Evolutionary conservation across 2,329 filamentous ascomycete genomes (phyloP).

Genomic region (Raffaelea arxii): DNA sequence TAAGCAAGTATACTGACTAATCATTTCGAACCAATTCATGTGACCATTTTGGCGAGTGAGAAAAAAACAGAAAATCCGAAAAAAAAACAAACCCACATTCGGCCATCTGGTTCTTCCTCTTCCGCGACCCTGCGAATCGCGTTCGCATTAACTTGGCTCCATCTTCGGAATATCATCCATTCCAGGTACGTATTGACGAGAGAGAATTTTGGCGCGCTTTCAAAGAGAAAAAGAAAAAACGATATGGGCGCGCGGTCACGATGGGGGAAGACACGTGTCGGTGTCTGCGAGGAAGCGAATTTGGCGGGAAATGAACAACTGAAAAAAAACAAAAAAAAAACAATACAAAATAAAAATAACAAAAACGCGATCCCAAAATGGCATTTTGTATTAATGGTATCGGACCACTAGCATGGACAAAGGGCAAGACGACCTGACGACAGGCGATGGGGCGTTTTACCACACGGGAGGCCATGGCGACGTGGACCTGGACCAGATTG

Average conservation of each 20-base stretch:
- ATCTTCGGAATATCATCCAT: slow-evolving; percentile 16
- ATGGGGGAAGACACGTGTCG: neutral
- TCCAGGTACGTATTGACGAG: slow-evolving; percentile 7
- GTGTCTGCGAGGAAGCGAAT: neutral
- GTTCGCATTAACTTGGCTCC: slow-evolving; percentile 11
- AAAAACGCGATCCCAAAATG: neutral
- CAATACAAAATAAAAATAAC: neutral
- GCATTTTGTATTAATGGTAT: slow-evolving; percentile 28
- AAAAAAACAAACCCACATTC: slow-evolving; percentile 13
- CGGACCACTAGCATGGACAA: slow-evolving; percentile 17
- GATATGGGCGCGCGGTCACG: neutral
- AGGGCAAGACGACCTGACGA: slow-evolving; percentile 30
- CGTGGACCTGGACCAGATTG: slow-evolving; percentile 18
- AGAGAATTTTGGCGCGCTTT: too few relatives aligned
- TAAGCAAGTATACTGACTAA: too few relatives aligned
- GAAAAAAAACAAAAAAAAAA: neutral
- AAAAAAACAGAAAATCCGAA: slow-evolving; percentile 28
- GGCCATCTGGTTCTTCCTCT: slow-evolving; percentile 36
- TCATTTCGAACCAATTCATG: too few relatives aligned
- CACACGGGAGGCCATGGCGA: slow-evolving; percentile 18
- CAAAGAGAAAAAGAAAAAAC: too few relatives aligned
- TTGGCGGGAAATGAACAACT: neutral
- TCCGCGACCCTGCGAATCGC: slow-evolving; percentile 22
- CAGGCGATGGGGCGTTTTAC: slow-evolving; percentile 29
- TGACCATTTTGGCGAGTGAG: slow-evolving; percentile 50